Evolutionary conservation across 2,329 filamentous ascomycete species (phyloP).

Genomic region (Herpotrichia juniperi): DNA sequence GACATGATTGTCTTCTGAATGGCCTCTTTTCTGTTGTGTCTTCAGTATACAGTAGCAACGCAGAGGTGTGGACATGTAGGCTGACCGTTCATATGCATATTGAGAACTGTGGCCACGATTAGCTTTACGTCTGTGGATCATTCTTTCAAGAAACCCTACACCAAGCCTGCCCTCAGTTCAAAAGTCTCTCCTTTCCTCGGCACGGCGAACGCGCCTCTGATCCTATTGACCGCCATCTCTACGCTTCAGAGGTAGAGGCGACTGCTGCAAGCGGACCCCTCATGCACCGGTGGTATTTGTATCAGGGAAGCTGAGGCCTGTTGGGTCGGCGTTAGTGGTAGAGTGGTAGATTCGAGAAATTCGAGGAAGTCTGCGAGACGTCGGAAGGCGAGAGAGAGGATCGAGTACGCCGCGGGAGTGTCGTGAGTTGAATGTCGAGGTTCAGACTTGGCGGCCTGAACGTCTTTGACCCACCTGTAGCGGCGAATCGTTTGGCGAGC

Average conservation of each 20-base stretch:
- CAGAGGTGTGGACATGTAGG: conserved; percentile 4
- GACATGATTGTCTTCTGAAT: conserved; percentile 99
- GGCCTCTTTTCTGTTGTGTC: conserved; percentile 76
- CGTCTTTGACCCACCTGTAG: conserved; percentile 1
- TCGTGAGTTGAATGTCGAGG: conserved; percentile 18
- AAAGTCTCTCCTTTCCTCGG: conserved; percentile 98
- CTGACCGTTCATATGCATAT: conserved; percentile 91
- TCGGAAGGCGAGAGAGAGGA: not conserved
- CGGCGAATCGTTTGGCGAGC: conserved; percentile 3
- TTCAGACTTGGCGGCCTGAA: conserved; percentile 1
- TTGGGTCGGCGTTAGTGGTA: conserved; percentile 3
- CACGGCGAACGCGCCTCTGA: conserved; percentile 89
- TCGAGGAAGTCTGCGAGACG: not conserved
- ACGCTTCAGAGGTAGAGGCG: conserved; percentile 33
- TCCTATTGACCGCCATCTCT: conserved; percentile 92
- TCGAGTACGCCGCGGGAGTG: conserved; percentile 6
- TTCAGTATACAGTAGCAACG: conserved; percentile 40
- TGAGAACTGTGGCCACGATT: conserved; percentile 71
- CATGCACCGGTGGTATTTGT: conserved; percentile 28
- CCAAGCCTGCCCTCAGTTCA: conserved; percentile 91
- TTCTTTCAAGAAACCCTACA: conserved; percentile 50
- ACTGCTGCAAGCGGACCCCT: conserved; percentile 42
- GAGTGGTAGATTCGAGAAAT: not conserved
- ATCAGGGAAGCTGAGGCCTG: conserved; percentile 5
- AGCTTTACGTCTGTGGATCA: conserved; percentile 23